Evolutionary conservation across 805 yeast genomes (phyloP), one percentile per base, ranked within the genome.

Genomic region (Osmozyma mogii): DNA sequence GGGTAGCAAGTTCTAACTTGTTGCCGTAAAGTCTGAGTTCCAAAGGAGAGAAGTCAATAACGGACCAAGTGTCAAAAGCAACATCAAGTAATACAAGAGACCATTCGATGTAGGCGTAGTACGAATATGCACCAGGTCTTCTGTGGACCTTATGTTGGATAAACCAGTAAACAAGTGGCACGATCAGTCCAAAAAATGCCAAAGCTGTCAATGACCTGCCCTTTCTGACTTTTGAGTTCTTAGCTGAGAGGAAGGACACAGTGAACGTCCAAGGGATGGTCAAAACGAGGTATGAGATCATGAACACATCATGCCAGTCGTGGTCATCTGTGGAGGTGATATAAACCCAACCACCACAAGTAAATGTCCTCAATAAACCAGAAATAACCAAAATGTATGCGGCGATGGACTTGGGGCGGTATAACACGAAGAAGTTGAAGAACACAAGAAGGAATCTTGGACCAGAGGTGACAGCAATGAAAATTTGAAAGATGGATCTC

Each of bases 341-440:
- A 51, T 92, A 92, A 6, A 94, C 95, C 96, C 97, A 92, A 9
- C 97, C 97, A 49, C 98, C 98, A 50, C 97, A 92, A 2, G 95
- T 80, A 32, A 92, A 71, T 0, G 98, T 92, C 56, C 98, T 75
- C n/a, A 83, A 31, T 2, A 83, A 36, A n/a, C 98, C 98, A 4
- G 74, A 49, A 2, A 71, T 27, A n/a, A 77, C 36, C 24, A 69
- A 68, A 37, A 65, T 38, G 31, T 48, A 53, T 9, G 73, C 61
- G 31, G 60, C 36, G 35, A 52, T 40, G 0, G 67, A 54, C 27
- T 56, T 40, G 9, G 48, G 38, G 32, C 41, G 58, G 55, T 57
- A 56, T 37, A 66, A 54, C 39, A 74, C 55, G 19, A 82, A 44
- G 43, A 71, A 71, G 29, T 72, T 65, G 29, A 81, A 54, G 15